These are phyloP conservation scores for Myotisia sp. DNA, from an alignment of 2,329 filamentous ascomycete species.

Conservation along the genomic window DNA sequence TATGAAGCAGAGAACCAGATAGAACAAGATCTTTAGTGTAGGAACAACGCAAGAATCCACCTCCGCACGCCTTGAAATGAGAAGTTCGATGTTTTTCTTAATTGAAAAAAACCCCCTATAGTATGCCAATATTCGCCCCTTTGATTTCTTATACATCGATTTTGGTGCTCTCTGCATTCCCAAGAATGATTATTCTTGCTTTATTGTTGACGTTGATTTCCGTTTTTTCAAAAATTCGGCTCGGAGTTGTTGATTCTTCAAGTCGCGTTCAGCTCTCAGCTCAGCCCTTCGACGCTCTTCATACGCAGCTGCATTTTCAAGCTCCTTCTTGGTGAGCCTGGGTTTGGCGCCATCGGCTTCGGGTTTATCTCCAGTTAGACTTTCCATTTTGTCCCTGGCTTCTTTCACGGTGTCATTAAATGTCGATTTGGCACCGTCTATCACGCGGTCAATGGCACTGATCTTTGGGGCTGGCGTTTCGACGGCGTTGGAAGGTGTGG, in stretches of 20 bases:
- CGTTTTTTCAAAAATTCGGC: constrained; percentile 9
- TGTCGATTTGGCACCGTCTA: constrained; percentile 21
- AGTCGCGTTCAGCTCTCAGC: constrained; percentile 20
- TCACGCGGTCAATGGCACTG: constrained; percentile 24
- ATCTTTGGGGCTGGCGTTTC: constrained; percentile 10
- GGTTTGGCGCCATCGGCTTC: constrained; percentile 15
- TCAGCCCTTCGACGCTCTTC: constrained; percentile 18
- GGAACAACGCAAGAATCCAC: too few relatives aligned
- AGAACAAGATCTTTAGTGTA: too few relatives aligned
- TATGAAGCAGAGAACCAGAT: too few relatives aligned
- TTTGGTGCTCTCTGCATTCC: too few relatives aligned
- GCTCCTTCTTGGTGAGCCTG: constrained; percentile 19
- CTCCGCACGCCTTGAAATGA: too few relatives aligned
- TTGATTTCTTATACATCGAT: too few relatives aligned
- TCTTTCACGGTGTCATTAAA: constrained; percentile 16
- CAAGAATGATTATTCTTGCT: too few relatives aligned
- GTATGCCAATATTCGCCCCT: too few relatives aligned
- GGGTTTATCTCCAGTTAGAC: constrained; percentile 15
- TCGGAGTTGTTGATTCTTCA: constrained; percentile 16
- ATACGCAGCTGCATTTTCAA: constrained; percentile 20
- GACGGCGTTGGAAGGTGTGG: constrained; percentile 1
- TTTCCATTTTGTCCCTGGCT: constrained; percentile 13
- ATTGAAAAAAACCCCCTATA: too few relatives aligned
- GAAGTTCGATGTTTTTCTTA: too few relatives aligned
- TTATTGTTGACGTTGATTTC: constrained; percentile 1